Evolutionary conservation across 1,284 basidiomycete species (phyloP), one percentile per base, ranked within the genome.

Genomic region (Erythrobasidium hasegawianum): DNA sequence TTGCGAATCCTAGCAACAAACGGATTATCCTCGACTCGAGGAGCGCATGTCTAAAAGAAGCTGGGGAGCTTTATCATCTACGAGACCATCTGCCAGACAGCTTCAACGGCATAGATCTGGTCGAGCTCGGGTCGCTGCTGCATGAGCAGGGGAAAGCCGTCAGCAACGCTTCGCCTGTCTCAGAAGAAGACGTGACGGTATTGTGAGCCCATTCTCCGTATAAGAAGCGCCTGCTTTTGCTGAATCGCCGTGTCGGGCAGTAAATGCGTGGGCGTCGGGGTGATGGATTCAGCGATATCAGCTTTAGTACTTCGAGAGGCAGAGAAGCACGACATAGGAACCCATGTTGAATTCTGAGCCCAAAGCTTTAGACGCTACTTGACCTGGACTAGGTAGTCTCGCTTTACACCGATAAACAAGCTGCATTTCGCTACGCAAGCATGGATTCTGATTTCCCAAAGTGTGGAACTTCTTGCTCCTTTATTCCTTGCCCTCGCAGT

Each of bases 401-500:
- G 43, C 43, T 47, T 47, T 53, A 53, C 26, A 22, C 26, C 50
- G 45, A n/a, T 24, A 14, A 18, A 18, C 45, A 53, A 5, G 20
- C 3, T 22, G 50, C 20, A 7, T 16, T 26, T 29, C 50, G 50
- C 50, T 24, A 53, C 5, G 26, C 50, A 22, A 24, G 4, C 9
- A 8, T 16, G 43, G 22, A 7, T n/a, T 47, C 43, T 16, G 43
- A 14, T 7, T 8, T 47, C 43, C 43, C 16, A 4, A 47, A 47
- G 43, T 47, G 22, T 8, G 4, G 7, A n/a, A 18, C n/a, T 47
- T 7, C 14, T 14, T 5, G 4, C 43, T 24, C 22, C 3, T 22
- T 22, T 67, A 57, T 29, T 70, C 71, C n/a, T 49, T 59, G 40
- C 71, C 74, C 71, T 89, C 87, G 76, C 85, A 87, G 75, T 83